Evolutionary conservation across 2,329 filamentous ascomycete genomes (phyloP), one percentile per base, ranked within the genome.

Genomic region (Daldinia sp.): DNA sequence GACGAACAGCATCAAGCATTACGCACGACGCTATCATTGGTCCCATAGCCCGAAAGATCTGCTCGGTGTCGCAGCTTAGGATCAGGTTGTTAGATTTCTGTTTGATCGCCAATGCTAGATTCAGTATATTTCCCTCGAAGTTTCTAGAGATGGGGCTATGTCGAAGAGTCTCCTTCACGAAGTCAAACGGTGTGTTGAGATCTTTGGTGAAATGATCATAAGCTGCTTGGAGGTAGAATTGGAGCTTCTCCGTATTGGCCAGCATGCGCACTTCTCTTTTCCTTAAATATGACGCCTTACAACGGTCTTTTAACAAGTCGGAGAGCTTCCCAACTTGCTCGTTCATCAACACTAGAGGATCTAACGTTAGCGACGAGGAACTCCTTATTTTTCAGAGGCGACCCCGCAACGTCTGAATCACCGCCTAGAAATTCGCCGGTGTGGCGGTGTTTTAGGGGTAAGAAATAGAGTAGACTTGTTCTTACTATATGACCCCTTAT

Each of bases 281-380:
- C 35, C 76, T 77, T 12, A 78, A 69, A 57, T 80, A 79, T 0
- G 85, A 82, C 28, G 77, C 73, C 37, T 79, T 76, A 72, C 81
- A 83, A 33, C 80, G 80, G 10, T 74, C 74, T 35, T 78, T 78
- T 57, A 87, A 83, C 28, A 82, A 77, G 10, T 72, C 68, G 58
- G 84, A 81, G 1, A 87, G 78, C 67, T 83, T 82, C 20, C 77
- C 75, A 15, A 84, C 79, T 76, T 88, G 85, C 23, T 81, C 78
- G 55, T 84, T 77, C 68, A 87, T 84, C n/a, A 85, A 78, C 73
- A 81, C 82, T 82, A 78, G 28, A 78, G 9, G 1, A 39, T 23
- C 18, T 23, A 6, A 23, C 54, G 30, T 72, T 44, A 72, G 63
- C n/a, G 51, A 26, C 51, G 1, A 20, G 12, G n/a, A 6, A 33